phyloP scores from a whole-genome alignment of 2,329 filamentous ascomycete genomes.

The Hansfordia pulvinata region DNA sequence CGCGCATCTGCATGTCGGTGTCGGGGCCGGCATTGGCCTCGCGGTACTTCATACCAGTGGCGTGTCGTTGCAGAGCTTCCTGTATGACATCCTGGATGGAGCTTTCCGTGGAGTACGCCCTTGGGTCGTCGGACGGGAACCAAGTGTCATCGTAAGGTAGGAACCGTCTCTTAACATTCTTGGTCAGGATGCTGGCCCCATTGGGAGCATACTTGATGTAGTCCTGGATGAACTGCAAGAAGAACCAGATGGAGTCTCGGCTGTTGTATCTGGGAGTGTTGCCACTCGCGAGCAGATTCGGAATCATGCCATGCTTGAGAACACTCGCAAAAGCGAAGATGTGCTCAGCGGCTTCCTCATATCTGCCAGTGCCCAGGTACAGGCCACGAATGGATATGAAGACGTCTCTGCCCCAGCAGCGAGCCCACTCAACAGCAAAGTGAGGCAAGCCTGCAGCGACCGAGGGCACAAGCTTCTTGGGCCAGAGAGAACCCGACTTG shows the following conservation, averaged over 20 bases:
- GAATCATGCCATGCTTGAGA: slow-evolving; percentile 96
- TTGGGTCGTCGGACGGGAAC: slow-evolving; percentile 68
- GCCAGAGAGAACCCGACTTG: slow-evolving; percentile 83
- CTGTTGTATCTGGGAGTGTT: slow-evolving; percentile 87
- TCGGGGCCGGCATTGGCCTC: slow-evolving; percentile 86
- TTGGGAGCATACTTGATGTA: slow-evolving; percentile 73
- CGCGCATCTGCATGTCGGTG: slow-evolving; percentile 86
- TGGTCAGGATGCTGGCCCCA: slow-evolving; percentile 59
- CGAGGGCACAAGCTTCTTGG: slow-evolving; percentile 69
- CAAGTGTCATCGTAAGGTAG: slow-evolving; percentile 91
- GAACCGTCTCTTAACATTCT: slow-evolving; percentile 72
- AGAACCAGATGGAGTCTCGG: slow-evolving; percentile 95
- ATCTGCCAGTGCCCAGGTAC: slow-evolving; percentile 82
- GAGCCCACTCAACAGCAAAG: slow-evolving; percentile 85
- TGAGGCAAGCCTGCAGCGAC: slow-evolving; percentile 88
- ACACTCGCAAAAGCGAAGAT: slow-evolving; percentile 92
- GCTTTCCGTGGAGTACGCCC: slow-evolving; percentile 75
- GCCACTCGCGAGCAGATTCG: slow-evolving; percentile 80
- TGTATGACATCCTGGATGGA: slow-evolving; percentile 84
- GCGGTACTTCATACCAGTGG: slow-evolving; percentile 77
- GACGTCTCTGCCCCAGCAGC: slow-evolving; percentile 94
- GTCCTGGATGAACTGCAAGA: slow-evolving; percentile 89
- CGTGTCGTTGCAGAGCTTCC: slow-evolving; percentile 85
- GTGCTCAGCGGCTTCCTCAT: slow-evolving; percentile 80
- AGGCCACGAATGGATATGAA: slow-evolving; percentile 91